A percentile compares a stretch with the other conserved stretches of the same genome.
Conservation (phyloP, 2,329 filamentous ascomycete species). For the Diaporthe sp. region DNA sequence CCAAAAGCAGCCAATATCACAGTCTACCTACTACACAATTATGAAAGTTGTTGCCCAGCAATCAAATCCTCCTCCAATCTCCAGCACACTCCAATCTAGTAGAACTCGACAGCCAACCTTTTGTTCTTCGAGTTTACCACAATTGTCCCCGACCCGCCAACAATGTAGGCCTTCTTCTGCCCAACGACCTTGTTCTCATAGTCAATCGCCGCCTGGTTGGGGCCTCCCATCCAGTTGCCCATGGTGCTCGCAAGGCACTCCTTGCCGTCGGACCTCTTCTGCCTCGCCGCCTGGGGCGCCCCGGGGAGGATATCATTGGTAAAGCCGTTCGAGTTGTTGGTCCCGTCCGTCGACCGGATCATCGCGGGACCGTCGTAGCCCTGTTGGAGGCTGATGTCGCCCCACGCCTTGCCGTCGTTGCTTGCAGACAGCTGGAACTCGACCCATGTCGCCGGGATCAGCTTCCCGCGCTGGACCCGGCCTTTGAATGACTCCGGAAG, state of each 20-base stretch:
- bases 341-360: conserved; percentile 33
- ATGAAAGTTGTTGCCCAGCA: background rate
- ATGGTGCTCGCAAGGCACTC: conserved; percentile 36
- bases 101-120: conserved; percentile 32
- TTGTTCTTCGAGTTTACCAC: conserved; percentile 34
- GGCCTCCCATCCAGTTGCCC: conserved; percentile 35
- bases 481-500: conserved; percentile 53
- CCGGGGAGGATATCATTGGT: conserved; percentile 26
- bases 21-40: background rate
- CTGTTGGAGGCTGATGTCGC: conserved; percentile 34
- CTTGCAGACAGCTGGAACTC: conserved; percentile 36
- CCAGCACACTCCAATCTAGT: background rate
- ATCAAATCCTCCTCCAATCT: background rate
- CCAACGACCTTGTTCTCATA: conserved; percentile 35
- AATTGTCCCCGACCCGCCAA: conserved; percentile 24
- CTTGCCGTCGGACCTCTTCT: conserved; percentile 32
- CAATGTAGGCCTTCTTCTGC: conserved; percentile 36
- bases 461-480: conserved; percentile 45
- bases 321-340: conserved; percentile 26
- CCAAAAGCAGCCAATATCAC: background rate
- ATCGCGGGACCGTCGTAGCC: conserved; percentile 37
- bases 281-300: conserved; percentile 32
- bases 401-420: conserved; percentile 34
- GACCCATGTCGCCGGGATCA: conserved; percentile 37
- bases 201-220: conserved; percentile 36